phyloP scores from a whole-genome alignment of 1,284 basidiomycete genomes.

The Trichosporon sp. region DNA sequence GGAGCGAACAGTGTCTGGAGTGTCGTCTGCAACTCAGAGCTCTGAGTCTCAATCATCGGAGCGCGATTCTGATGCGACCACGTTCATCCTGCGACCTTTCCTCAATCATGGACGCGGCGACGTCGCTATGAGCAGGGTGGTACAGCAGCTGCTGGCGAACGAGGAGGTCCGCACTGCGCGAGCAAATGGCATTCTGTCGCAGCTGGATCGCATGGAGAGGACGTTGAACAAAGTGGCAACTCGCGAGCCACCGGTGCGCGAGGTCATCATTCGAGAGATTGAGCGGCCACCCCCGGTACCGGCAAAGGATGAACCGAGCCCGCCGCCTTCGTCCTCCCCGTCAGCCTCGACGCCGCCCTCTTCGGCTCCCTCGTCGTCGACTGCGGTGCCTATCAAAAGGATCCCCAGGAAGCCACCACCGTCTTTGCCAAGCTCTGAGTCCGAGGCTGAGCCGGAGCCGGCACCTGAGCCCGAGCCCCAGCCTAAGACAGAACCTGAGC shows the following conservation, averaged over 20 bases:
- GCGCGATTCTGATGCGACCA: not conserved
- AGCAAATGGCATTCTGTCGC: conserved; percentile 28
- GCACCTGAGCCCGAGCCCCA: no score
- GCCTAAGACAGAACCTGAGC: no score
- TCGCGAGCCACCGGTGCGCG: conserved; percentile 5
- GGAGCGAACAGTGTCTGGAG: not conserved
- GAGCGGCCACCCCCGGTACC: conserved; percentile 36
- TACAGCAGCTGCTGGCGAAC: conserved; percentile 42
- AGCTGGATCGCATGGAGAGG: conserved; percentile 45
- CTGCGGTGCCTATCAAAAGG: not conserved
- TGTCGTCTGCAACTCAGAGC: not conserved
- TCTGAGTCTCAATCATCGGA: not conserved
- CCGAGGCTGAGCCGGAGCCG: not conserved
- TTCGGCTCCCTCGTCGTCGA: not conserved
- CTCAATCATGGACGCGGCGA: not conserved
- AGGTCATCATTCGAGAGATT: conserved; percentile 3
- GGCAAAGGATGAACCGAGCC: conserved; percentile 20
- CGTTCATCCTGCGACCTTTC: not conserved
- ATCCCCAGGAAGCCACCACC: not conserved
- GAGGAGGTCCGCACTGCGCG: conserved; percentile 37
- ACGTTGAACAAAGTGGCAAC: conserved; percentile 23
- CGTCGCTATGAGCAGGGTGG: not conserved
- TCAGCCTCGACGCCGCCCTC: not conserved
- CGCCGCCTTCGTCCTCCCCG: not conserved
- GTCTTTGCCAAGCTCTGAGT: not conserved